Evolutionary conservation across 2,329 filamentous ascomycete genomes (phyloP), one percentile per base, ranked within the genome.

Genomic region (Epichloe hybrida): DNA sequence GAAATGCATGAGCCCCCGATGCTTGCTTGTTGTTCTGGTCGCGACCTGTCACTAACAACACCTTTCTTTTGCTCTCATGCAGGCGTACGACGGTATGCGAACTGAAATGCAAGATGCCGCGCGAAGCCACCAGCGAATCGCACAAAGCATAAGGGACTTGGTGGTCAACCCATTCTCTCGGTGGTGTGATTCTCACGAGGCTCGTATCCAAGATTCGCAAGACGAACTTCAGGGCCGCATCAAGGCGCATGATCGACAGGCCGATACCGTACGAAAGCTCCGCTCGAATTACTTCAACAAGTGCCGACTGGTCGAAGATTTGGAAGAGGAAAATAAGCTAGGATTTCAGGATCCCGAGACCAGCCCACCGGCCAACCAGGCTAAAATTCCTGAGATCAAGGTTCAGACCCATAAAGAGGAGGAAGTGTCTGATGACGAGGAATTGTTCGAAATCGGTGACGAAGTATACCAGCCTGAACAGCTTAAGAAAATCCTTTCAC

Each of bases 271-370:
- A 54, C 88, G 89, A 75, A 97, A 97, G 71, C 79, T 96, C 59
- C 83, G 93, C 56, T 95, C 87, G 67, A 86, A 88, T 60, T 98
- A 98, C 70, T 97, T 97, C 77, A 98, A 97, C 75, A 98, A 97
- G 71, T 98, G 93, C 66, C 84, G 94, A 47, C 74, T 96, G 55
- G 85, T 97, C 6, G 94, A 98, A 66, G 93, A 98, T 64, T 72
- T 97, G 54, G 93, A 98, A 66, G 93, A 98, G 69, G 94, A 98
- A 73, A 95, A 96, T 67, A 97, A 98, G 70, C 78, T 98, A 50
- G 93, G 90, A 39, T 98, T 98, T 69, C 89, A 95, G 66, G 88
- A 90, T 57, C 88, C 89, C 2, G 79, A 84, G 60, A 73, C 67
- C 36, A 89, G 85, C 65, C 84, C 86, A 3, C 74, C 81, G 65